These are phyloP conservation scores for Ettlia oleoabundans DNA, from an alignment of 139 green algal genomes.

Conservation along the genomic window DNA sequence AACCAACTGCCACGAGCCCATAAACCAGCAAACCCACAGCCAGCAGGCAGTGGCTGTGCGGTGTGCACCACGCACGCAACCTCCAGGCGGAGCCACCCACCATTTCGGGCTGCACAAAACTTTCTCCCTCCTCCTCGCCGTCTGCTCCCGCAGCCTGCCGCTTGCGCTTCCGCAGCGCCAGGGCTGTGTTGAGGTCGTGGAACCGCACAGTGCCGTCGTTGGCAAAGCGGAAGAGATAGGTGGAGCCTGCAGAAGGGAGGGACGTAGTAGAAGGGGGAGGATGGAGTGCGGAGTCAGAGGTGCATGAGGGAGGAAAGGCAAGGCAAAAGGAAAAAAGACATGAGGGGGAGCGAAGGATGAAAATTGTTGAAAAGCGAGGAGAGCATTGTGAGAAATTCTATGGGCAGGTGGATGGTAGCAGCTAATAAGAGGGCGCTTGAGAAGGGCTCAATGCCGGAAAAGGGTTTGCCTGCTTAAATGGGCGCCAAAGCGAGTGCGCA, in stretches of 20 bases:
- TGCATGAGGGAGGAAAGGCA: background rate
- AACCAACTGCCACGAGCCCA: too few relatives aligned
- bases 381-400: too few relatives aligned
- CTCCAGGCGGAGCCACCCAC: background rate
- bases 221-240: constrained; percentile 48
- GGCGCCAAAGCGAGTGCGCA: too few relatives aligned
- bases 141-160: background rate
- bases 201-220: constrained; percentile 40
- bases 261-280: background rate
- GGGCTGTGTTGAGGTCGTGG: constrained; percentile 40
- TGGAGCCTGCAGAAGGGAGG: constrained; percentile 18
- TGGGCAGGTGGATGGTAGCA: too few relatives aligned
- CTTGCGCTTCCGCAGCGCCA: constrained; percentile 49
- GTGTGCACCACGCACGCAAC: background rate
- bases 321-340: too few relatives aligned
- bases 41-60: too few relatives aligned
- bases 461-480: too few relatives aligned
- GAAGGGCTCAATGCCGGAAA: too few relatives aligned
- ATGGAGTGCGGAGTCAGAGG: background rate
- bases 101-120: constrained; percentile 43
- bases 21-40: too few relatives aligned
- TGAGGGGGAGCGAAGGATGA: too few relatives aligned
- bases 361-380: too few relatives aligned
- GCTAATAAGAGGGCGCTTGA: too few relatives aligned
- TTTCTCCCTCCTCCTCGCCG: constrained; percentile 12